Evolutionary conservation across 1,139 yeast species (phyloP), one percentile per base, ranked within the genome.

Genomic region (Nakaseomyces kungkrabaensis): DNA sequence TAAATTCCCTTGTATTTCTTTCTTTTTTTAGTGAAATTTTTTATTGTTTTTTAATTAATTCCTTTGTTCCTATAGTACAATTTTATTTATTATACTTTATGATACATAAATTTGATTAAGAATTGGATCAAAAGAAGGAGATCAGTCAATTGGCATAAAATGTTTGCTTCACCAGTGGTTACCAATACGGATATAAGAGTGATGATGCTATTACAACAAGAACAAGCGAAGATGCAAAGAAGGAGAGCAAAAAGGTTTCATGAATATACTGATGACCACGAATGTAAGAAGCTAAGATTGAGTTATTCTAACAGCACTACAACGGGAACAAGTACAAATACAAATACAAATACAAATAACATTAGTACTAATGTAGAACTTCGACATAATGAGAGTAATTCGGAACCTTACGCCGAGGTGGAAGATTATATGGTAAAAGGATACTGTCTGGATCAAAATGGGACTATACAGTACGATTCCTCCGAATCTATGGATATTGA

Each of bases 351-450:
- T 29, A 9, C 31, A 9, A 29, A 29, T 9, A 17, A 1, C 22
- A 17, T 17, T 17, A 17, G 3, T 17, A 17, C 1, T 17, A 9
- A 29, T 29, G 42, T 25, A 1, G 42, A 38, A 11, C 42, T 38
- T 38, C 42, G 42, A 26, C 44, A 41, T 24, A 38, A 25, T 13
- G 34, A 27, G 4, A 41, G 34, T 29, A 34, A 41, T 22, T 27
- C 44, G 5, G 44, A 41, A 29, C 44, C 44, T 5, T 41, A 41
- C 4, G 44, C 44, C 5, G 44, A 41, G 25, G 25, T 41, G 11
- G 44, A 41, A 11, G 44, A 41, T 9, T 41, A 41, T 29, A 41
- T 41, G 44, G 33, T 41, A n/a, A 41, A 41, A 22, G 44, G 44
- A 4, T 41, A 41, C n/a, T 41, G 33, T 29, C n/a, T 41, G 25